phyloP scores from a whole-genome alignment of 148 eudicot genomes.

The Persicaria tinctoria region DNA sequence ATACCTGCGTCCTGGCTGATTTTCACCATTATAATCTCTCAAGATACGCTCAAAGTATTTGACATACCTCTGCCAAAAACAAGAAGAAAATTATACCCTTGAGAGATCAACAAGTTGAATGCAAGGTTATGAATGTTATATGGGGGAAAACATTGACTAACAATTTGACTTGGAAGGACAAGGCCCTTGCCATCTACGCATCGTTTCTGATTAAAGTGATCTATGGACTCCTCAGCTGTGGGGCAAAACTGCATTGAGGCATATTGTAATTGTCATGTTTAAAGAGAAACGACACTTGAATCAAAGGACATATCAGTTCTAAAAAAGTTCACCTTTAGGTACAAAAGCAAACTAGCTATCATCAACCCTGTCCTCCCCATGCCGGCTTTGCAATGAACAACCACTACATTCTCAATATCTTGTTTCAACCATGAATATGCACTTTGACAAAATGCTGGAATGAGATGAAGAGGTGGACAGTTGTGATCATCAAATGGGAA shows the following conservation, averaged over 20 bases:
- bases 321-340: slow-evolving; percentile 52
- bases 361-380: slow-evolving; percentile 94
- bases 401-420: slow-evolving; percentile 80
- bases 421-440: slow-evolving; percentile 86
- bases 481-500: slow-evolving; percentile 98
- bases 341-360: slow-evolving; percentile 87
- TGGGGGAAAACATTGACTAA: slow-evolving; percentile 31
- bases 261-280: slow-evolving; percentile 3
- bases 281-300: slow-evolving; percentile 5
- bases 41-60: slow-evolving; percentile 76
- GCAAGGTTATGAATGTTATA: not conserved
- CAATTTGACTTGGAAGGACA: slow-evolving; percentile 87
- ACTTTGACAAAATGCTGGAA: slow-evolving; percentile 78
- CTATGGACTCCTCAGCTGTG: slow-evolving; percentile 80
- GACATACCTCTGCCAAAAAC: slow-evolving; percentile 63
- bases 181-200: slow-evolving; percentile 91
- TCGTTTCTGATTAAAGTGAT: slow-evolving; percentile 85
- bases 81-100: slow-evolving; percentile 5
- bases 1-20: slow-evolving; percentile 78
- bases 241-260: slow-evolving; percentile 63
- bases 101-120: not conserved
- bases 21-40: slow-evolving; percentile 48
- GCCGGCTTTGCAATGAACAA: slow-evolving; percentile 96
- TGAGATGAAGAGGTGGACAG: slow-evolving; percentile 84
- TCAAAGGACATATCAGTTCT: not conserved